Percentiles rank a stretch among this genome's conserved stretches.
Evolutionary conservation across 1,139 yeast genomes (phyloP).

Genomic region (Kodamaea plutei): DNA sequence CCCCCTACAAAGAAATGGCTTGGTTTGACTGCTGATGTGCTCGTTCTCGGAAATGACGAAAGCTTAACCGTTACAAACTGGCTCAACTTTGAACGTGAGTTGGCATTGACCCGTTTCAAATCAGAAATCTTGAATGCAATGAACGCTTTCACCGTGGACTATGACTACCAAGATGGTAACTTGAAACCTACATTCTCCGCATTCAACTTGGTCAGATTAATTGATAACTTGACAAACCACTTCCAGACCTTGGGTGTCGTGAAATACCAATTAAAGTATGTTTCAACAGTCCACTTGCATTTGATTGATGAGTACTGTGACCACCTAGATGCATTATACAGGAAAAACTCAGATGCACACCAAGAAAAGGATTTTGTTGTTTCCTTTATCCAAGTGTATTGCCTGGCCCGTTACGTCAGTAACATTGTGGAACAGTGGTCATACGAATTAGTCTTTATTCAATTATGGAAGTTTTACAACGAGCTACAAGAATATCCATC

Average conservation of each 20-base stretch:
- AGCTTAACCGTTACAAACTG: conserved; percentile 38
- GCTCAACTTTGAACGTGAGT: conserved; percentile 60
- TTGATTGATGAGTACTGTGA: conserved; percentile 59
- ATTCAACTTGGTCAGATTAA: conserved; percentile 53
- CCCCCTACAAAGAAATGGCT: conserved; percentile 44
- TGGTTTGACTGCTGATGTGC: conserved; percentile 56
- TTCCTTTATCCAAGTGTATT: conserved; percentile 54
- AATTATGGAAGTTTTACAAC: conserved; percentile 51
- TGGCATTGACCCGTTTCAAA: conserved; percentile 54
- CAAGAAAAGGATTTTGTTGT: conserved; percentile 42
- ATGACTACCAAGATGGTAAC: conserved; percentile 34
- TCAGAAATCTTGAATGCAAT: conserved; percentile 49
- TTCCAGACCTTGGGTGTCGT: conserved; percentile 54
- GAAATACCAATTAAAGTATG: conserved; percentile 62
- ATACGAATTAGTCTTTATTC: conserved; percentile 59
- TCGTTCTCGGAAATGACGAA: conserved; percentile 38
- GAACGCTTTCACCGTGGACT: conserved; percentile 60
- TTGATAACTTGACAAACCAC: conserved; percentile 65
- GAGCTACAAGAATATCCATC: conserved; percentile 19
- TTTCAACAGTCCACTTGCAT: conserved; percentile 65
- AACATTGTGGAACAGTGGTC: conserved; percentile 60
- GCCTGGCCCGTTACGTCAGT: conserved; percentile 53
- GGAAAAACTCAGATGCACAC: conserved; percentile 45
- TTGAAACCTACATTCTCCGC: conserved; percentile 66
- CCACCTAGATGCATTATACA: conserved; percentile 43